phyloP scores from a whole-genome alignment of 805 yeast genomes.

The Kodamaea leandrae region DNA sequence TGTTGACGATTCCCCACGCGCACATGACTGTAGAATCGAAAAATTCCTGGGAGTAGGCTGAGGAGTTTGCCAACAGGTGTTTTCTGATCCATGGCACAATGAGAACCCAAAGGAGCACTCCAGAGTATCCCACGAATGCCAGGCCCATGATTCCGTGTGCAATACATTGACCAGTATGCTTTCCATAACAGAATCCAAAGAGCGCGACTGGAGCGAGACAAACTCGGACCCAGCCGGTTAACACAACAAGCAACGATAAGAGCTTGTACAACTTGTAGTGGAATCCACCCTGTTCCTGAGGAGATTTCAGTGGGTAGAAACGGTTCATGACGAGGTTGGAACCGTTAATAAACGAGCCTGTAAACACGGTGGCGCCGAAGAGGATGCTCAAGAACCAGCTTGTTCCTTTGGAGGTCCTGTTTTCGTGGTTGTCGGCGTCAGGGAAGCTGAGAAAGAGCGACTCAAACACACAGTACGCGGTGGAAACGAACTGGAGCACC shows the following conservation, averaged over 20 bases:
- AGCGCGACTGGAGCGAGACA: slow-evolving; percentile 81
- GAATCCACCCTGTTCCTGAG: slow-evolving; percentile 36
- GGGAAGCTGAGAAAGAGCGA: slow-evolving; percentile 58
- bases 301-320: slow-evolving; percentile 33
- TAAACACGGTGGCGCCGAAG: slow-evolving; percentile 46
- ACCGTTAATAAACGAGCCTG: slow-evolving; percentile 57
- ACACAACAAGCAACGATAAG: slow-evolving; percentile 44
- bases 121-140: slow-evolving; percentile 79
- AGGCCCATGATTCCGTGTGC: slow-evolving; percentile 98
- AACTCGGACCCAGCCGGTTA: slow-evolving; percentile 75
- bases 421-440: slow-evolving; percentile 64
- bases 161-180: slow-evolving; percentile 88
- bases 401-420: slow-evolving; percentile 63
- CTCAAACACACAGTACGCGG: slow-evolving; percentile 55
- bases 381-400: slow-evolving; percentile 58
- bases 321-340: slow-evolving; percentile 40
- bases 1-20: slow-evolving; percentile 88
- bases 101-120: slow-evolving; percentile 62
- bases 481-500: slow-evolving; percentile 44
- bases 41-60: slow-evolving; percentile 66
- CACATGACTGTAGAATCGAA: slow-evolving; percentile 81
- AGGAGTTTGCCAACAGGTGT: slow-evolving; percentile 15
- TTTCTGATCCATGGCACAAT: slow-evolving; percentile 73
- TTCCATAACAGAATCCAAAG: slow-evolving; percentile 82
- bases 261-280: slow-evolving; percentile 37